A percentile compares a stretch with the other conserved stretches of the same genome.
Evolutionary conservation across 345 rosid genomes (phyloP).

Genomic region (Eutrema heterophyllum): DNA sequence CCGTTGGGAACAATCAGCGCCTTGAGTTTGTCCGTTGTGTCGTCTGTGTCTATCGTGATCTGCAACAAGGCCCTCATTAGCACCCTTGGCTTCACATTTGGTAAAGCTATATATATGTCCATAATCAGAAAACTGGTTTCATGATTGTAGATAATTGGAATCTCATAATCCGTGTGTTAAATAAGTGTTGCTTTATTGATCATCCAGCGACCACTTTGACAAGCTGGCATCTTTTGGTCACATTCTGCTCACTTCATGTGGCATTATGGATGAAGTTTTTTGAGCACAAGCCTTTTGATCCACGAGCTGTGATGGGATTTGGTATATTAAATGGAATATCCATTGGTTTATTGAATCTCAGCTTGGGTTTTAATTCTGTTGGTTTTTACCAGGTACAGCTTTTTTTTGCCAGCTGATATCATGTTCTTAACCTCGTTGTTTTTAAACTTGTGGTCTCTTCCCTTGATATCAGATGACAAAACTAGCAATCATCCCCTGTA

Average conservation of each 20-base stretch:
- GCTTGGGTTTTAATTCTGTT: constrained; percentile 98
- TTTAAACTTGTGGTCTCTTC: not conserved
- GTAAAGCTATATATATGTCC: constrained; percentile 41
- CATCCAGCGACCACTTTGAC: constrained; percentile 93
- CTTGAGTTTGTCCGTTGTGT: constrained; percentile 84
- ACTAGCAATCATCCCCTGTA: constrained; percentile 92
- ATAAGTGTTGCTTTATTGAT: constrained; percentile 13
- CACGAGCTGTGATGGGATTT: constrained; percentile 93
- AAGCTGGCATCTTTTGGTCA: constrained; percentile 99
- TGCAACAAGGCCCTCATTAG: constrained; percentile 99
- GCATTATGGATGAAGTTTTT: constrained; percentile 89
- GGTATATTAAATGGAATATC: constrained; percentile 89
- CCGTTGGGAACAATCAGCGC: constrained; percentile 96
- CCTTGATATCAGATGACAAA: constrained; percentile 73
- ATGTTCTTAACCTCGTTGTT: not conserved
- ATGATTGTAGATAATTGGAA: not conserved
- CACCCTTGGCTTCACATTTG: constrained; percentile 95
- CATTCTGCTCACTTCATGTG: constrained; percentile 98
- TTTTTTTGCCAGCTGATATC: not conserved
- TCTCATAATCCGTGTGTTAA: not conserved
- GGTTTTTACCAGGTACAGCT: constrained; percentile 90
- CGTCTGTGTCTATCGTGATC: constrained; percentile 98
- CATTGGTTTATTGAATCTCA: constrained; percentile 92
- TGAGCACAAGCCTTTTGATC: constrained; percentile 94
- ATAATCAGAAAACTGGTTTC: no score